These are phyloP conservation scores for Limnanthes douglasii DNA, from an alignment of 345 rosid species.

Conservation along the genomic window DNA sequence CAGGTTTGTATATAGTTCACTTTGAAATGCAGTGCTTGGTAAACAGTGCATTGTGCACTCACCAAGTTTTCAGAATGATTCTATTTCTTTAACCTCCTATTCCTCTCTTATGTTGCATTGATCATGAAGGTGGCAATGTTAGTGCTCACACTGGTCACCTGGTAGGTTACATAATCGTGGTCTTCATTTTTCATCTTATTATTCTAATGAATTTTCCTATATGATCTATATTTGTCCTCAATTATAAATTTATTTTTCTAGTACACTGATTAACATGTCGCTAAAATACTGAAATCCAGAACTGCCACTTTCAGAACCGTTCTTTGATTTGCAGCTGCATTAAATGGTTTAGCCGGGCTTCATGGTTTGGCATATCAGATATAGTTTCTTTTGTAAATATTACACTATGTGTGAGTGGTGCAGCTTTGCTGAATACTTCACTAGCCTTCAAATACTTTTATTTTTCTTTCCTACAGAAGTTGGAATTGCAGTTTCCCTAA, in stretches of 20 bases:
- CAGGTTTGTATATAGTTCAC: no score
- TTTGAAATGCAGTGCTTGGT: no score
- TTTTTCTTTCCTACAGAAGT: no score
- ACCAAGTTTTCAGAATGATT: not conserved
- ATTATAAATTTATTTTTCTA: not conserved
- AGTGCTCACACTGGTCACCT: slow-evolving; percentile 95
- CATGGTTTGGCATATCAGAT: slow-evolving; percentile 7
- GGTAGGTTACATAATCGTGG: no score
- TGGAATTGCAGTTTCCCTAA: no score
- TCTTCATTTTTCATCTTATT: no score
- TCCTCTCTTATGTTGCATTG: slow-evolving; percentile 51
- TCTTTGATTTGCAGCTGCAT: not conserved
- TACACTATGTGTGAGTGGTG: slow-evolving; percentile 51
- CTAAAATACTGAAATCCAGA: no score
- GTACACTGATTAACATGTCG: not conserved
- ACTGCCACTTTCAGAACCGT: no score
- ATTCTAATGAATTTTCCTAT: no score
- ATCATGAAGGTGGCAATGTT: slow-evolving; percentile 98
- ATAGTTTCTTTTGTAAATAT: slow-evolving; percentile 2
- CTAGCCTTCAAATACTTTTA: no score
- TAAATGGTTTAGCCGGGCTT: not conserved
- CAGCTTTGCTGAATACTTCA: no score
- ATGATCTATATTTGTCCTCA: slow-evolving; percentile 3
- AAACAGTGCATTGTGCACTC: not conserved
- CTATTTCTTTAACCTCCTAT: not conserved